Conservation (phyloP, 1,139 yeast genomes). For the Protomyces arabidopsidicola region DNA sequence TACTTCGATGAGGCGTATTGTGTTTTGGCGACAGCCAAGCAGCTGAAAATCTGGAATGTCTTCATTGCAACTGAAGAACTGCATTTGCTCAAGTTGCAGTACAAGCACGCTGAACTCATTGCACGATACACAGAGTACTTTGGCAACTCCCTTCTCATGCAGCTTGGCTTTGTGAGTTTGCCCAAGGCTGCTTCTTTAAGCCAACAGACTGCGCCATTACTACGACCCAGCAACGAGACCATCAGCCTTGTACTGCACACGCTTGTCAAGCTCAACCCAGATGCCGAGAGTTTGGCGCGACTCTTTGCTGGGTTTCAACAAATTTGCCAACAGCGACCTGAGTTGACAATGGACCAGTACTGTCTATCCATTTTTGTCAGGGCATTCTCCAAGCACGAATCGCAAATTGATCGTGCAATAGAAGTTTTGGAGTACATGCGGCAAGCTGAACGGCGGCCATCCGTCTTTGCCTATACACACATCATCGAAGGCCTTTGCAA, state of each 20-base stretch:
- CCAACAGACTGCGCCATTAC: background rate
- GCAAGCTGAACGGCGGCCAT: slow-evolving; percentile 1
- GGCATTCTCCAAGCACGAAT: slow-evolving; percentile 7
- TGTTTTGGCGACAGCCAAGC: slow-evolving; percentile 6
- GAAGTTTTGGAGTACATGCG: slow-evolving; percentile 16
- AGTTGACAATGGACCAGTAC: slow-evolving; percentile 2
- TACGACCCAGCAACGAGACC: slow-evolving; percentile 6
- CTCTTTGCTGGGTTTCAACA: slow-evolving; percentile 2
- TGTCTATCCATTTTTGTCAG: slow-evolving; percentile 13
- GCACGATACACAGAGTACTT: slow-evolving; percentile 1
- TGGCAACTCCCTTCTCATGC: slow-evolving; percentile 4
- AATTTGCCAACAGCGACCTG: background rate
- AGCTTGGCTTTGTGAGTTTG: slow-evolving; percentile 12
- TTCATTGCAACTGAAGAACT: slow-evolving; percentile 18
- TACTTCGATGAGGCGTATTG: background rate
- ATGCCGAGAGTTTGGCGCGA: slow-evolving; percentile 1
- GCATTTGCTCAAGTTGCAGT: slow-evolving; percentile 7
- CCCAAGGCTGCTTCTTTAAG: background rate
- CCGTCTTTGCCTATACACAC: slow-evolving; percentile 10
- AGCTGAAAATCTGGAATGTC: slow-evolving; percentile 14
- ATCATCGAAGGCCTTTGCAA: slow-evolving; percentile 14
- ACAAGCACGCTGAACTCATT: slow-evolving; percentile 4
- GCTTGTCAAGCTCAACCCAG: slow-evolving; percentile 10
- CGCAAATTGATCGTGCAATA: slow-evolving; percentile 4
- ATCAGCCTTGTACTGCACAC: slow-evolving; percentile 17